Evolutionary conservation across 768 basidiomycete genomes (phyloP), one percentile per base, ranked within the genome.

Genomic region (Termitomyces sp.): DNA sequence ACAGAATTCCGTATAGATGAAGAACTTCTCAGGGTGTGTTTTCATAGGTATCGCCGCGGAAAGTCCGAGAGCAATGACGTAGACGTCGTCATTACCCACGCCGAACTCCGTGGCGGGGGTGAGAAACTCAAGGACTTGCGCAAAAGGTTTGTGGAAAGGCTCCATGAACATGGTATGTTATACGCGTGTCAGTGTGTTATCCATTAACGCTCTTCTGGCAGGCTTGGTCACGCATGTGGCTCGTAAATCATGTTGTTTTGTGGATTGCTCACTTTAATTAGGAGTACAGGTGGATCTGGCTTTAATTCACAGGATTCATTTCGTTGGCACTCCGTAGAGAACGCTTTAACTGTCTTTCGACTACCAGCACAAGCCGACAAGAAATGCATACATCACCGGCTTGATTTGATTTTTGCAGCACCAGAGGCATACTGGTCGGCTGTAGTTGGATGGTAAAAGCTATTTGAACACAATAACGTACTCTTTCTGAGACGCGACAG

Each of bases 11-110:
- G 18, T 30, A 42, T 22, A 2, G 11, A 12, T 27, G 20, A 6
- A n/a, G 33, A 4, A 46, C n/a, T 4, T 20, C n/a, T 45, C n/a
- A 16, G 20, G 57, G 15, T 30, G 8, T 42, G n/a, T 16, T 55
- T 56, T 12, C 22, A 7, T 57, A 94, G 93, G 6, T 92, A 95
- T 72, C 84, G 95, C 31, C 76, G 95, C 57, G 95, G 95, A 1
- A 96, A 96, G 69, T 66, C 73, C 3, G 73, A 84, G 60, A 91
- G 88, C 66, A 91, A 89, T 65, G 95, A 97, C 67, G 86, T 94
- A 33, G 95, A 98, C 66, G 89, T 98, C 57, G 83, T 97, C 1
- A 88, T 96, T 67, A 89, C 87, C 37, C 91, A 95, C 66, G 76
- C 82, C 0, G 79, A 85, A 61, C 65, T 72, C 54, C 63, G 70